Evolutionary conservation across 805 yeast species (phyloP), one percentile per base, ranked within the genome.

Genomic region (Hanseniaspora pseudoguilliermondii): DNA sequence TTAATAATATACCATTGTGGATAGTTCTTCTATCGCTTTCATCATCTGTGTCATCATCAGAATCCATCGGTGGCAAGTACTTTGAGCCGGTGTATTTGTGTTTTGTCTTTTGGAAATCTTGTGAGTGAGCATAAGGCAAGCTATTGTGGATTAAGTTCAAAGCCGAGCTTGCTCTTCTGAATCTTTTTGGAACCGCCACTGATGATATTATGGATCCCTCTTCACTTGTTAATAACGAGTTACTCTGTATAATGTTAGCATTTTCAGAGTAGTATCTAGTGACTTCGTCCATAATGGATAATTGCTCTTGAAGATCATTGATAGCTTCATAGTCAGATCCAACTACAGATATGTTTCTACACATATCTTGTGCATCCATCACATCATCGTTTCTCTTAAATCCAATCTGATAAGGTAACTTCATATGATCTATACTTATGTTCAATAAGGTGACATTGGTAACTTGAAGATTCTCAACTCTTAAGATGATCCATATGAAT

Each of bases 391-490:
- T n/a, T 36, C 38, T 43, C 13, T 46, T 39, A 10, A 53, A 53
- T 18, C 69, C 69, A 3, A 78, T 66, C 2, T 81, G 78, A 60
- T 88, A 91, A 0, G 98, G 98, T 54, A 91, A 70, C 2, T 91
- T 86, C 10, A 87, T 73, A 59, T 91, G 96, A 29, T 53, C 56
- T 57, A 95, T 80, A 10, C 95, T 83, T 0, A 97, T 97, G 60
- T 95, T 77, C 68, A 83, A 86, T 46, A 88, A 71, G 55, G 81
- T 81, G 11, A 89, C 95, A 65, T 91, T 91, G 0, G 97, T 82
- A 48, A 90, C 83, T 68, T 93, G 98, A 68, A 93, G 97, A 69
- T 93, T 93, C 63, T 93, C 98, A 77, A 93, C 84, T 71, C 98
- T 82, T 73, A 93, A 84, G 49, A 86, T 78, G 8, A 88, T 75